A percentile compares a stretch with the other conserved stretches of the same genome.
Conservation (phyloP, 352 stramenopile genomes). For the Plasmopara muralis region DNA sequence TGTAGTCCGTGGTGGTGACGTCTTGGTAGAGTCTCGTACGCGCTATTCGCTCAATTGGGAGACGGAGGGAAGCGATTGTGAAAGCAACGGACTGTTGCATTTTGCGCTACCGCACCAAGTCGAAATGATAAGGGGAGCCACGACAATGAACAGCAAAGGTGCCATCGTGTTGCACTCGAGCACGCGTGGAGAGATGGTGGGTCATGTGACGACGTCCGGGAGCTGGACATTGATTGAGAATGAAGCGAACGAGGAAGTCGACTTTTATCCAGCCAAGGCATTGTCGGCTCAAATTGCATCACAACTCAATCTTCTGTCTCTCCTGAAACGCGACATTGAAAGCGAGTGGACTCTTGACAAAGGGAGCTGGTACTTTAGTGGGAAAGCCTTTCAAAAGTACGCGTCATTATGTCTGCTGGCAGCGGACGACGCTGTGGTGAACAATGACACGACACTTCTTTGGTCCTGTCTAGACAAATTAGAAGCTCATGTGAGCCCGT, state of each 20-base stretch:
- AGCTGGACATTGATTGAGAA: slow-evolving; percentile 34
- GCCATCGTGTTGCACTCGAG: slow-evolving; percentile 36
- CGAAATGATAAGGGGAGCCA: slow-evolving; percentile 1
- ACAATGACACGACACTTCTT: slow-evolving; percentile 28
- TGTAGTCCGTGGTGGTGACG: slow-evolving; percentile 2
- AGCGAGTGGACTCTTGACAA: slow-evolving; percentile 31
- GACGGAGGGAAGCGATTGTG: slow-evolving; percentile 1
- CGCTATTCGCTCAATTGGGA: slow-evolving; percentile 3
- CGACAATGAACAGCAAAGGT: slow-evolving; percentile 3
- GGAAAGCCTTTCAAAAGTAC: slow-evolving; percentile 60
- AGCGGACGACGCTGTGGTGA: slow-evolving; percentile 29
- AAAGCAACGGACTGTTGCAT: slow-evolving; percentile 3
- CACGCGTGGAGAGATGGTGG: slow-evolving; percentile 41
- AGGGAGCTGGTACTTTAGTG: slow-evolving; percentile 56
- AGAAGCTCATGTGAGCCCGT: slow-evolving; percentile 25
- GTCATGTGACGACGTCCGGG: slow-evolving; percentile 21
- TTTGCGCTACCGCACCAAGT: slow-evolving; percentile 5
- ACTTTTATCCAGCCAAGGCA: slow-evolving; percentile 35
- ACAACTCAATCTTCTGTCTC: slow-evolving; percentile 11
- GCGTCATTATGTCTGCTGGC: slow-evolving; percentile 54
- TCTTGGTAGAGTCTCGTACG: slow-evolving; percentile 4
- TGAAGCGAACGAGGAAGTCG: slow-evolving; percentile 32
- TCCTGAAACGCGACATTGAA: slow-evolving; percentile 39
- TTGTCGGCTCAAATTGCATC: slow-evolving; percentile 11
- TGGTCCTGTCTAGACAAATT: slow-evolving; percentile 16